Evolutionary conservation across 148 eudicot species (phyloP).

Genomic region (Talinum fruticosum): DNA sequence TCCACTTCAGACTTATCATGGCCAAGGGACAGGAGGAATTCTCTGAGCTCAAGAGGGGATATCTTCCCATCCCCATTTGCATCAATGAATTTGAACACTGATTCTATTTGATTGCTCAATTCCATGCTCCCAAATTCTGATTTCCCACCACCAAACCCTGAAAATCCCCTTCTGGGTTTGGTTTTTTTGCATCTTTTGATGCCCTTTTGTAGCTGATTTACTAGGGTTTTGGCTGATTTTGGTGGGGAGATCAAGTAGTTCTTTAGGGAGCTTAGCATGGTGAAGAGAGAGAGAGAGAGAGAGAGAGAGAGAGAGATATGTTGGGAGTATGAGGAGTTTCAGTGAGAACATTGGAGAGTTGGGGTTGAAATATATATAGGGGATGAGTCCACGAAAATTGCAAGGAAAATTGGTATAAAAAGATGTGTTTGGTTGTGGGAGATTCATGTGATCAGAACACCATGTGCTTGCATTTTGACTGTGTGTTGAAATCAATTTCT

Average conservation of each 20-base stretch:
- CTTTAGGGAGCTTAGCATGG: conserved; percentile 21
- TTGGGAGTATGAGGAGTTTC: not conserved
- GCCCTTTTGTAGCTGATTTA: conserved; percentile 17
- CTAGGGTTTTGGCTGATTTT: conserved; percentile 24
- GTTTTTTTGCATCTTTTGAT: conserved; percentile 21
- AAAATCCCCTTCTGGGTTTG: conserved; percentile 30
- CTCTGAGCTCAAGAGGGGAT: conserved; percentile 44
- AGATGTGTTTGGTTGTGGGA: not conserved
- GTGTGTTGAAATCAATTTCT: not conserved
- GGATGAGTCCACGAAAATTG: not conserved
- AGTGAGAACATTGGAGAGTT: not conserved
- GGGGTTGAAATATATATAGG: not conserved
- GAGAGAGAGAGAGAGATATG: not conserved
- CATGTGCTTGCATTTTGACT: conserved; percentile 31
- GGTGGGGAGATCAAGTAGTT: conserved; percentile 27
- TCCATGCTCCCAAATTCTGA: conserved; percentile 46
- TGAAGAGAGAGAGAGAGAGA: not conserved
- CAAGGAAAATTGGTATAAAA: not conserved
- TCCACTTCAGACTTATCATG: conserved; percentile 41
- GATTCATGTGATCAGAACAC: conserved; percentile 27
- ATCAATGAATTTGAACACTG: conserved; percentile 64
- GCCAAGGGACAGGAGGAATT: conserved; percentile 47
- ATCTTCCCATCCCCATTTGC: conserved; percentile 67
- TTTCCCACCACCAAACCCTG: conserved; percentile 31
- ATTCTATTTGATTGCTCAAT: conserved; percentile 46